Conservation (phyloP, 768 basidiomycete genomes). For the Panaeolus papilionaceus region DNA sequence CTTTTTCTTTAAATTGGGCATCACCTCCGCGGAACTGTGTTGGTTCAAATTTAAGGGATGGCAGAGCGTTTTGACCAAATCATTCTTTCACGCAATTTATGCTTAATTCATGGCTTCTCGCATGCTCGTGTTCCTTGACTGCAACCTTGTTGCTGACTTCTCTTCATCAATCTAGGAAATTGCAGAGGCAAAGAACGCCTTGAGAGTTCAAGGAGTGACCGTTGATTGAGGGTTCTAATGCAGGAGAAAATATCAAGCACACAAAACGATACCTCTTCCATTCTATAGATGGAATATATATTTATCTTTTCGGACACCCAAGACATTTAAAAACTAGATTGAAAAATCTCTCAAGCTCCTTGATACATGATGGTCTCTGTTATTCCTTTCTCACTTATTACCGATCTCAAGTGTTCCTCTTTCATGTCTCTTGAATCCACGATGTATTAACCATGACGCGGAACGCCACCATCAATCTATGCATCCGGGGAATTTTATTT, state of each 20-base stretch:
- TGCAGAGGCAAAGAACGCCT: constrained; percentile 53
- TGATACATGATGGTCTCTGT: neutral
- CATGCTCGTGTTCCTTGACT: constrained; percentile 13
- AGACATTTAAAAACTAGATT: neutral
- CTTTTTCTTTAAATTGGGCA: neutral
- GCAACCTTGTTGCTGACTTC: constrained; percentile 16
- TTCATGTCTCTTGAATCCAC: neutral
- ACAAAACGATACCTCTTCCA: neutral
- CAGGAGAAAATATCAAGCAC: constrained; percentile 18
- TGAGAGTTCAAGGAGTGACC: constrained; percentile 63
- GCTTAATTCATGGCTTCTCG: constrained; percentile 11
- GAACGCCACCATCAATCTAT: constrained; percentile 11
- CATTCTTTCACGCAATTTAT: constrained; percentile 16
- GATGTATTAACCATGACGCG: constrained; percentile 8
- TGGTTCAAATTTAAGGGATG: neutral
- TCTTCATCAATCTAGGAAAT: constrained; percentile 58
- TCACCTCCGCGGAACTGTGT: constrained; percentile 9
- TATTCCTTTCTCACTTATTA: neutral
- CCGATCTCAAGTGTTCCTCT: neutral
- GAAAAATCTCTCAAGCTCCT: neutral
- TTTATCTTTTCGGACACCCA: neutral
- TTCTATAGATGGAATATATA: constrained; percentile 4
- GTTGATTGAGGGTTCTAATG: constrained; percentile 48
- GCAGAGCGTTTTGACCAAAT: neutral
- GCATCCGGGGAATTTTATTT: constrained; percentile 11